Percentiles rank a stretch among this genome's conserved stretches.
phyloP scores from a whole-genome alignment of 441 rosid species.

The Cnidoscolus chayamansa region DNA sequence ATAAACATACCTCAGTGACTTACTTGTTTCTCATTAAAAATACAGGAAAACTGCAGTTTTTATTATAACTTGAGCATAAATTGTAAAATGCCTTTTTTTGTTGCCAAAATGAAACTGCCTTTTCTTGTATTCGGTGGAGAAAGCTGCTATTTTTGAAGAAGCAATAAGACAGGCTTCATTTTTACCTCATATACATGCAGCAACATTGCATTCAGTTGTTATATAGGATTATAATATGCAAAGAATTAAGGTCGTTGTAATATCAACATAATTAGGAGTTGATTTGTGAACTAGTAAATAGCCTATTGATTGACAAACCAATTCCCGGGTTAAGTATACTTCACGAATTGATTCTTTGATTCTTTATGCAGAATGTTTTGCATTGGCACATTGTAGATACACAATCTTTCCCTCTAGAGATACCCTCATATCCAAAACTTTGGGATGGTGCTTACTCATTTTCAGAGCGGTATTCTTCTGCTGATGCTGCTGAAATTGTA shows the following conservation, averaged over 20 bases:
- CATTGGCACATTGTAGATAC: constrained; percentile 79
- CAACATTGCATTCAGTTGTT: background rate
- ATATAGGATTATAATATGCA: background rate
- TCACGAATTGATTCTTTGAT: constrained; percentile 2
- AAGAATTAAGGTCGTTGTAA: background rate
- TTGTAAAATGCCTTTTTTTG: no score
- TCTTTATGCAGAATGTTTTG: constrained; percentile 56
- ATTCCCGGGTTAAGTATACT: background rate
- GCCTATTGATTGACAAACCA: background rate
- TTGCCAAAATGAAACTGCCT: background rate
- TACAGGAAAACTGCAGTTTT: no score
- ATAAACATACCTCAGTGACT: no score
- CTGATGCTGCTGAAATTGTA: constrained; percentile 67
- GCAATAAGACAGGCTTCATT: background rate
- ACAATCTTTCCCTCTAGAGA: constrained; percentile 74
- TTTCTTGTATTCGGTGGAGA: background rate
- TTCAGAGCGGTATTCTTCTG: constrained; percentile 51
- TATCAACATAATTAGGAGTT: background rate
- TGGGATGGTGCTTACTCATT: constrained; percentile 70
- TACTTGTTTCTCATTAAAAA: no score
- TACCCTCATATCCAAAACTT: constrained; percentile 71
- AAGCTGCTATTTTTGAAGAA: background rate
- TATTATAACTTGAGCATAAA: no score
- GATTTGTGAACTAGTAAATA: background rate
- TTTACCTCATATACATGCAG: background rate